phyloP scores from a whole-genome alignment of 352 stramenopile species.

The Globisporangium sylvaticum region DNA sequence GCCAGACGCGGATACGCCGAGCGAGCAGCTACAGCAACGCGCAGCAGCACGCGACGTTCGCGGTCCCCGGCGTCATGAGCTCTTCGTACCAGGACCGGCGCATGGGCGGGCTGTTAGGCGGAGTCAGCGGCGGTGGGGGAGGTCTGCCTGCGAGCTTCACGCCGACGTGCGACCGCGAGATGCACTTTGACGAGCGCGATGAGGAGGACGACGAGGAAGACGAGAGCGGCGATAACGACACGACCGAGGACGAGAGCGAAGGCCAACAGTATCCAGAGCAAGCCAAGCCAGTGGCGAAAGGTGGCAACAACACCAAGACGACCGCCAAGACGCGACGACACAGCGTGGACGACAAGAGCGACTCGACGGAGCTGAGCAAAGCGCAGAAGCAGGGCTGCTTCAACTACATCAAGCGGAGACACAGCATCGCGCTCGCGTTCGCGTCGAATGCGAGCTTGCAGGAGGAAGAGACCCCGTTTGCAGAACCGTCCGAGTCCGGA shows the following conservation, averaged over 20 bases:
- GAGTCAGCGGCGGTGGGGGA: not conserved
- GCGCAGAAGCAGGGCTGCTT: constrained; percentile 82
- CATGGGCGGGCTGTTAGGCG: not conserved
- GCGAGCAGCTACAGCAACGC: constrained; percentile 14
- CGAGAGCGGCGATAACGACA: constrained; percentile 13
- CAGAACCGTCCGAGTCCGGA: constrained; percentile 6
- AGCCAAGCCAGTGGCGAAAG: not conserved
- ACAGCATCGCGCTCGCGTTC: constrained; percentile 72
- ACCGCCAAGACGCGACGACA: constrained; percentile 11
- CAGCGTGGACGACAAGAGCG: constrained; percentile 17
- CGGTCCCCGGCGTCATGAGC: constrained; percentile 5
- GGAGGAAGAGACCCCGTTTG: not conserved
- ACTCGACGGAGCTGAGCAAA: constrained; percentile 29
- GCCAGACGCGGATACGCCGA: constrained; percentile 10
- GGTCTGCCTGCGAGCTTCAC: constrained; percentile 7
- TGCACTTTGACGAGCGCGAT: constrained; percentile 20
- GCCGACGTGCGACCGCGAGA: constrained; percentile 5
- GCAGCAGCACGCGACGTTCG: constrained; percentile 3
- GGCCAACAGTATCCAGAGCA: constrained; percentile 4
- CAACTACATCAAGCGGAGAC: constrained; percentile 74
- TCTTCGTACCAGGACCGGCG: constrained; percentile 13
- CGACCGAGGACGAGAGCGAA: constrained; percentile 16
- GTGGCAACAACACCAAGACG: not conserved
- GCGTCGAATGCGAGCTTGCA: constrained; percentile 29
- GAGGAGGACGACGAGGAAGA: constrained; percentile 10